phyloP scores from a whole-genome alignment of 305 asterid genomes.

The Caryopteris hybrid region DNA sequence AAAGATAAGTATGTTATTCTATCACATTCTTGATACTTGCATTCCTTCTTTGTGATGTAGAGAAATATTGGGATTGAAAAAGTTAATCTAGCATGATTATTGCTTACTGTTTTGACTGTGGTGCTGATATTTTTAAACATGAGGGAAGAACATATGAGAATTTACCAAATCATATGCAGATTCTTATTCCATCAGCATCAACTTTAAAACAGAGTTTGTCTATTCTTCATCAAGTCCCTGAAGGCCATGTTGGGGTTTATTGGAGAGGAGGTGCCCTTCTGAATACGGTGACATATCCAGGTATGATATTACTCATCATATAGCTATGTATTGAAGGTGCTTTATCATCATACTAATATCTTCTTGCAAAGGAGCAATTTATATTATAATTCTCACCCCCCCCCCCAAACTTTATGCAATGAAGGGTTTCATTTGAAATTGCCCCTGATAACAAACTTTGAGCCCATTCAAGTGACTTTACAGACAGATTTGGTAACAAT shows the following conservation, averaged over 20 bases:
- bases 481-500: conserved; percentile 90
- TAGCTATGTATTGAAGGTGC: conserved; percentile 5
- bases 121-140: background rate
- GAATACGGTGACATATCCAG: conserved; percentile 70
- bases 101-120: background rate
- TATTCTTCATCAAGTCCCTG: conserved; percentile 95
- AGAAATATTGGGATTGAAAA: conserved; percentile 1
- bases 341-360: background rate
- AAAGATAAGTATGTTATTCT: background rate
- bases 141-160: conserved; percentile 5
- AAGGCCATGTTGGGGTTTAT: conserved; percentile 98
- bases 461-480: conserved; percentile 95
- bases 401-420: background rate
- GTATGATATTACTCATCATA: conserved; percentile 28
- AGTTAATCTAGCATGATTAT: conserved; percentile 5
- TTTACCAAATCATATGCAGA: conserved; percentile 38
- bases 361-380: background rate
- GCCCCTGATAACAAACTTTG: conserved; percentile 88
- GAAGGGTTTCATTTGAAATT: conserved; percentile 83
- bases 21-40: conserved; percentile 3
- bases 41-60: background rate
- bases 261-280: conserved; percentile 99
- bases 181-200: conserved; percentile 52
- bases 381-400: background rate
- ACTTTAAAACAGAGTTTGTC: conserved; percentile 44